These are phyloP conservation scores for Bolboschoenoplectus hybrid DNA, from an alignment of 202 grass and related monocot genomes.

Conservation along the genomic window DNA sequence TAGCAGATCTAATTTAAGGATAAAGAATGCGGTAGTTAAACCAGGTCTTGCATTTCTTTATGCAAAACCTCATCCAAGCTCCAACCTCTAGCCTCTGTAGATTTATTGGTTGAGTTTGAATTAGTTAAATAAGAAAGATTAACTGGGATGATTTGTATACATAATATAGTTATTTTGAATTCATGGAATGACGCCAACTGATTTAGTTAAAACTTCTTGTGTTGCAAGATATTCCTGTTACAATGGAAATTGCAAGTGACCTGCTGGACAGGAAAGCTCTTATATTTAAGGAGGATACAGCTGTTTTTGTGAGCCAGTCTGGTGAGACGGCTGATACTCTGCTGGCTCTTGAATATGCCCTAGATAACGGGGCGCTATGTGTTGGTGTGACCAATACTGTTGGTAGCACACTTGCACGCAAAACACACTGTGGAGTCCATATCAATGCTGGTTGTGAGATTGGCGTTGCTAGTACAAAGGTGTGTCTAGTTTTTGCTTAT, in stretches of 20 bases:
- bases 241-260: slow-evolving; percentile 90
- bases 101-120: not conserved
- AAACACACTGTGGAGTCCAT: slow-evolving; percentile 93
- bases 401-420: slow-evolving; percentile 81
- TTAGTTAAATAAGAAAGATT: not conserved
- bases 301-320: slow-evolving; percentile 94
- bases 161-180: not conserved
- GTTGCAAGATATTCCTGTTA: slow-evolving; percentile 81
- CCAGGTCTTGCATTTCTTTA: slow-evolving; percentile 8
- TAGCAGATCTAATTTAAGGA: not conserved
- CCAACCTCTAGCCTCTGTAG: not conserved
- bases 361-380: slow-evolving; percentile 77
- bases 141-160: slow-evolving; percentile 21
- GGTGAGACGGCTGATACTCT: slow-evolving; percentile 98
- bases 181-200: not conserved
- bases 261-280: slow-evolving; percentile 81
- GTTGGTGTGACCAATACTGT: slow-evolving; percentile 92
- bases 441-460: slow-evolving; percentile 96
- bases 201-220: slow-evolving; percentile 19
- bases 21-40: not conserved
- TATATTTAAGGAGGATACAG: slow-evolving; percentile 85
- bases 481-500: slow-evolving; percentile 25
- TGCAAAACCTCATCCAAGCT: not conserved
- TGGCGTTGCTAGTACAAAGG: slow-evolving; percentile 95
- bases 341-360: slow-evolving; percentile 84